A percentile compares a stretch with the other conserved stretches of the same genome.
phyloP scores from a whole-genome alignment of 768 basidiomycete species.

The Dictyophora rubrovolvata region DNA sequence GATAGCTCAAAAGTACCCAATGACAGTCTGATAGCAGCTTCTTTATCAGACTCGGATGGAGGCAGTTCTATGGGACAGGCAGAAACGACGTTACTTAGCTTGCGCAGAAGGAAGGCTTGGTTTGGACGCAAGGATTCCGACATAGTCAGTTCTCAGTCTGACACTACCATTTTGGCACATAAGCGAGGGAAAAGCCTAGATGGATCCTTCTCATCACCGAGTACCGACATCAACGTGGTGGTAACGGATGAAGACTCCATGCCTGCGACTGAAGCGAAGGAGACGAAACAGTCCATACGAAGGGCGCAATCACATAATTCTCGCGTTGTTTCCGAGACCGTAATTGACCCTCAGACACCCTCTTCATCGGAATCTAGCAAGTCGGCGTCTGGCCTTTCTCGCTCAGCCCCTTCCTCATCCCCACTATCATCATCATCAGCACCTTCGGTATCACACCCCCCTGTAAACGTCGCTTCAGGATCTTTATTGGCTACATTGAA shows the following conservation, averaged over 20 bases:
- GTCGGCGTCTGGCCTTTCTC: constrained; percentile 33
- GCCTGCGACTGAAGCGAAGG: not conserved
- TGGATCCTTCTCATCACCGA: not conserved
- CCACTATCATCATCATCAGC: constrained; percentile 20
- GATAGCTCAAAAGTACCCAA: not conserved
- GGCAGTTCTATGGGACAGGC: not conserved
- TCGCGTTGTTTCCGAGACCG: not conserved
- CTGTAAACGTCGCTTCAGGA: constrained; percentile 37
- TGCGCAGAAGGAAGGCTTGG: not conserved
- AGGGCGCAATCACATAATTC: not conserved
- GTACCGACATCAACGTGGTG: not conserved
- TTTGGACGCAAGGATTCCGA: not conserved
- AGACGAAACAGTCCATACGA: not conserved
- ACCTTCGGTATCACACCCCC: constrained; percentile 18
- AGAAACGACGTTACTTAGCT: not conserved
- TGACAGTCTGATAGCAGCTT: not conserved
- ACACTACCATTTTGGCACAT: not conserved
- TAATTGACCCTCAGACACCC: constrained; percentile 11
- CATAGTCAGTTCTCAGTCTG: not conserved
- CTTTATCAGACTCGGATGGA: not conserved
- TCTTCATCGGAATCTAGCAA: constrained; percentile 35
- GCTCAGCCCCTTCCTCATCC: constrained; percentile 26
- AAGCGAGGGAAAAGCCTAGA: not conserved
- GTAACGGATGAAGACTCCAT: not conserved
- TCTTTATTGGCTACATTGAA: constrained; percentile 73